Evolutionary conservation across 371 early-diverging fungal species (phyloP), one percentile per base, ranked within the genome.

Genomic region (Haplosporangium sp.): DNA sequence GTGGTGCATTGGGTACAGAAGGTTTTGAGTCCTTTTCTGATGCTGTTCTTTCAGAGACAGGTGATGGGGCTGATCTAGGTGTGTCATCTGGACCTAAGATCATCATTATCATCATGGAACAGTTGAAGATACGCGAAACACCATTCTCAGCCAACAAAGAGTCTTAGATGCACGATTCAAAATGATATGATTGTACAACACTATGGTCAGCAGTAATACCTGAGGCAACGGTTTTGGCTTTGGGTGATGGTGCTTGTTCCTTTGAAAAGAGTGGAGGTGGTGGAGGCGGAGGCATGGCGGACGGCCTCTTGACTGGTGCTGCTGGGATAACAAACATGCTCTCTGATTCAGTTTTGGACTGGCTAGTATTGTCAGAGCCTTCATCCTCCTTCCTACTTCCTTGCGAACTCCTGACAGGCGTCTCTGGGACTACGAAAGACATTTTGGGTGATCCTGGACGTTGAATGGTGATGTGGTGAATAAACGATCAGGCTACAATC

Each of bases 1-100:
- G 83, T 12, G 89, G 89, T 0, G 71, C 74, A 50, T 70, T 62
- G n/a, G 64, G 41, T 11, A 42, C 38, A 6, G 60, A 7, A 4
- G 58, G 53, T 9, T 52, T 58, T 5, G 67, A 40, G 5, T 58
- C 62, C 53, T 52, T 51, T 29, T 43, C 1, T 20, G 43, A 23
- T 10, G 53, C 29, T 47, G 45, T 2, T 29, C 43, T 42, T 38
- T 41, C 21, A 13, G 16, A 18, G 37, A 40, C 9, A 13, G 41
- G 45, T 12, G 16, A 13, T n/a, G 29, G 21, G 29, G 23, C 4
- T 29, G 29, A 29, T 4, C 29, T 29, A 4, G 29, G 29, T 29
- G 29, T 4, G 29, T 29, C 29, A 4, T 29, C 29, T 29, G 29
- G 29, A 29, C 4, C 29, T 29, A 29, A 4, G 29, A 29, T 29